Conservation (phyloP, 148 eudicot genomes). For the Linanthus parryae region DNA sequence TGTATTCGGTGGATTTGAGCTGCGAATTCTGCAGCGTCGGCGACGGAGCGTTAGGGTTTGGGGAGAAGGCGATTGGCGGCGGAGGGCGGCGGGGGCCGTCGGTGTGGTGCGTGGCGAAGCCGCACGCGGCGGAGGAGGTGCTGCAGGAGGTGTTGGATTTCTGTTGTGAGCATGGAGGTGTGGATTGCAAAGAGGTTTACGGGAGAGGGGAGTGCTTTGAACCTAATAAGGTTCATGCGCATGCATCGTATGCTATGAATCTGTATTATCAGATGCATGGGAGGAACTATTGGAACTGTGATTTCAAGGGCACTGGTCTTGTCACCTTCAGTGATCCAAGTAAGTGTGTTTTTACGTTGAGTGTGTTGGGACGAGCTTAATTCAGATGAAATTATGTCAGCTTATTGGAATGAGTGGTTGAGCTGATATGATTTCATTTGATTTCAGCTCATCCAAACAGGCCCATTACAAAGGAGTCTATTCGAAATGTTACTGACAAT, state of each 20-base stretch:
- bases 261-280: constrained; percentile 36
- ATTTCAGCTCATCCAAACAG: too few relatives aligned
- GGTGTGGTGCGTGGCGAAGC: constrained; percentile 43
- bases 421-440: too few relatives aligned
- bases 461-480: neutral
- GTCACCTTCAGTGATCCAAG: constrained; percentile 40
- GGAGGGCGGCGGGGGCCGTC: constrained; percentile 30
- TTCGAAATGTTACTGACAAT: neutral
- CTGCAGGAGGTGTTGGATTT: constrained; percentile 31
- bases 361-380: neutral
- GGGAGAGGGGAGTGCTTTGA: constrained; percentile 23
- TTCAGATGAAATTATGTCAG: too few relatives aligned
- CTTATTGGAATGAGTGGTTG: too few relatives aligned
- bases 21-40: constrained; percentile 23
- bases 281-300: constrained; percentile 39
- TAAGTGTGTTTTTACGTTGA: constrained; percentile 12
- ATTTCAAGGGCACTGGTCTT: constrained; percentile 34
- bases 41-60: constrained; percentile 14
- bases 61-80: constrained; percentile 10
- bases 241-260: constrained; percentile 38
- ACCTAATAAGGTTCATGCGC: constrained; percentile 29
- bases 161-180: constrained; percentile 35
- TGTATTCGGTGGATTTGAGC: constrained; percentile 35
- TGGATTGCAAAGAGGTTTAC: constrained; percentile 29
- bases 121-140: constrained; percentile 34